Base-by-base conservation (phyloP, 2,329 filamentous ascomycete genomes). In the Calycina herbarum region DNA sequence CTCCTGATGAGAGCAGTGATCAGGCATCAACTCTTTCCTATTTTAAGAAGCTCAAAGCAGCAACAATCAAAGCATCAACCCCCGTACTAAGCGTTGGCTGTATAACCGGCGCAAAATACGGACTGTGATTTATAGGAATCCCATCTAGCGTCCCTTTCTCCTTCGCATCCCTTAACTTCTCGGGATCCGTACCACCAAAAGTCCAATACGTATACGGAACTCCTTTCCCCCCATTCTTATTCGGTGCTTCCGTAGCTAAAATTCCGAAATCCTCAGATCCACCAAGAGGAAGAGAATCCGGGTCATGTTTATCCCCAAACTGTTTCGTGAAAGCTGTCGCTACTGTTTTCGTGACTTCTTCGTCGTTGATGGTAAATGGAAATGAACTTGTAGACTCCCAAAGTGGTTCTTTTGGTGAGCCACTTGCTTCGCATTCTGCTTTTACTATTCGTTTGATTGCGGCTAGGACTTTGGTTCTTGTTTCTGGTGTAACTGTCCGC, bases 101-200 rank as follows among this genome's bases (percentile, higher is more conserved):
- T 29, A 89, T 80, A 0, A 81, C 82, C 5, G 86, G 86, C 38
- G 83, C 82, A 76, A 89, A 89, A 63, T 81, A 79, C 0, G 84
- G 81, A 66, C 81, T 84, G 72, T 89, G 87, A 69, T 89, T 89
- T 0, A 82, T 81, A 0, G 87, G 83, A 13, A 73, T 38, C 45
- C 65, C 63, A 38, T 68, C 67, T 57, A 68, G 31, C 17, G 57
- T 66, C 3, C 66, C 70, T 5, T 38, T 58, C 35, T 68, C 61
- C 51, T 61, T 62, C 15, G 63, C 64, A 17, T 69, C 66, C 48
- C 65, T 58, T 29, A 62, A 68, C 10, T 56, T 61, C 60, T 66
- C 59, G 1, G 61, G 64, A 33, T 80, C 69, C 13, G 60, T 62
- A 82, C 82, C 68, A 80, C 76, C 66, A 79, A 74, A 65, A 68